Conservation (phyloP, 176 grass and related monocot genomes). For the Carex littledalei region DNA sequence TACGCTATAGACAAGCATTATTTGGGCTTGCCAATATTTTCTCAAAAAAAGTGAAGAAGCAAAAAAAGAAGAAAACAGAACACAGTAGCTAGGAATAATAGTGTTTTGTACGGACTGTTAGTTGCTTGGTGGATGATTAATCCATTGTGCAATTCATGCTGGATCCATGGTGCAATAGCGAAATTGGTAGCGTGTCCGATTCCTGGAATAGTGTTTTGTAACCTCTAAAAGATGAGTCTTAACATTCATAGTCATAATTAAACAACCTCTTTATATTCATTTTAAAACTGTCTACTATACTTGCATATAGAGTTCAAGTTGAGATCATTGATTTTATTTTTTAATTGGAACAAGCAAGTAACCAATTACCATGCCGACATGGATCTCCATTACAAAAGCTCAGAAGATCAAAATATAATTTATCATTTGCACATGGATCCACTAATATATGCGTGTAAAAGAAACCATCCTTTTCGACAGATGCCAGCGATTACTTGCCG, state of each 20-base stretch:
- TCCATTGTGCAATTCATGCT: neutral
- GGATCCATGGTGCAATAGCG: neutral
- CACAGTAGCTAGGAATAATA: neutral
- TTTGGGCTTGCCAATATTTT: neutral
- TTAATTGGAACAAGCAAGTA: neutral
- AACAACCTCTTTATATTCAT: neutral
- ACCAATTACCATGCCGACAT: neutral
- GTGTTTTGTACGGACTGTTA: neutral
- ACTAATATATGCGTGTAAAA: constrained; percentile 11
- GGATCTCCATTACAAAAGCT: constrained; percentile 4
- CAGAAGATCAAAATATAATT: neutral
- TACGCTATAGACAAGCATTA: neutral
- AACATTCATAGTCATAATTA: neutral
- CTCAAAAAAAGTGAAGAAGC: neutral
- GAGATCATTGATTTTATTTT: neutral
- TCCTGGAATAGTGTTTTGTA: neutral
- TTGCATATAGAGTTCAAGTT: neutral
- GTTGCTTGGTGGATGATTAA: neutral
- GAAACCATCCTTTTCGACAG: constrained; percentile 1
- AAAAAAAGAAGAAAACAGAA: neutral
- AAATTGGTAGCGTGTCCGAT: neutral
- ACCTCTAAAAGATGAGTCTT: neutral
- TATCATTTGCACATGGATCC: neutral
- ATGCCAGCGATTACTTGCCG: constrained; percentile 3
- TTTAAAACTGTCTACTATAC: neutral